Evolutionary conservation across 2,329 filamentous ascomycete species (phyloP).

Genomic region (Monosporascus sp.): DNA sequence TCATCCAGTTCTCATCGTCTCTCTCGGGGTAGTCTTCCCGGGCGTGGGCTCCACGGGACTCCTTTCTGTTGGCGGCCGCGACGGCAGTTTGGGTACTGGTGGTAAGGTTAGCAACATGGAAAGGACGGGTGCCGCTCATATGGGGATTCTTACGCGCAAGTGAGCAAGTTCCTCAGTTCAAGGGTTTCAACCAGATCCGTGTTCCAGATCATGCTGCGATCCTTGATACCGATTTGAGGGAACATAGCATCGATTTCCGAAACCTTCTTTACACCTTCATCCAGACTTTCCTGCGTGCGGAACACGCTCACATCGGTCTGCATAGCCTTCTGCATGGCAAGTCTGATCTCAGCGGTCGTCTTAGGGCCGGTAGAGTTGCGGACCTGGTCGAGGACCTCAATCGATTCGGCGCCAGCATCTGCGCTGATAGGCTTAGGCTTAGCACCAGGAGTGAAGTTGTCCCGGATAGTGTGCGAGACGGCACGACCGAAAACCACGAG

Average conservation of each 20-base stretch:
- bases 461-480: slow-evolving; percentile 93
- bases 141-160: slow-evolving; percentile 72
- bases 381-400: slow-evolving; percentile 78
- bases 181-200: slow-evolving; percentile 93
- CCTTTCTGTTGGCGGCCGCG: slow-evolving; percentile 88
- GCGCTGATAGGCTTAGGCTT: slow-evolving; percentile 74
- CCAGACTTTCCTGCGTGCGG: slow-evolving; percentile 87
- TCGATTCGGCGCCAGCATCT: slow-evolving; percentile 84
- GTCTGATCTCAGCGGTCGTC: slow-evolving; percentile 81
- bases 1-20: slow-evolving; percentile 98
- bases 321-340: slow-evolving; percentile 97
- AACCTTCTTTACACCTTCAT: slow-evolving; percentile 89
- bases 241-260: slow-evolving; percentile 76
- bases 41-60: slow-evolving; percentile 94
- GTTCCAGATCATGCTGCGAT: slow-evolving; percentile 99
- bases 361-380: slow-evolving; percentile 80
- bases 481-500: slow-evolving; percentile 96
- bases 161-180: slow-evolving; percentile 90
- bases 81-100: slow-evolving; percentile 80
- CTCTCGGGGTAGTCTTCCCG: slow-evolving; percentile 94
- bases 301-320: slow-evolving; percentile 96
- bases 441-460: slow-evolving; percentile 81
- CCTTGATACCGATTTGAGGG: slow-evolving; percentile 85
- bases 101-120: slow-evolving; percentile 6
- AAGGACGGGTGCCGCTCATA: slow-evolving; percentile 4